Conservation (phyloP, 495 filamentous ascomycete genomes). For the Penicillium paxilli region DNA sequence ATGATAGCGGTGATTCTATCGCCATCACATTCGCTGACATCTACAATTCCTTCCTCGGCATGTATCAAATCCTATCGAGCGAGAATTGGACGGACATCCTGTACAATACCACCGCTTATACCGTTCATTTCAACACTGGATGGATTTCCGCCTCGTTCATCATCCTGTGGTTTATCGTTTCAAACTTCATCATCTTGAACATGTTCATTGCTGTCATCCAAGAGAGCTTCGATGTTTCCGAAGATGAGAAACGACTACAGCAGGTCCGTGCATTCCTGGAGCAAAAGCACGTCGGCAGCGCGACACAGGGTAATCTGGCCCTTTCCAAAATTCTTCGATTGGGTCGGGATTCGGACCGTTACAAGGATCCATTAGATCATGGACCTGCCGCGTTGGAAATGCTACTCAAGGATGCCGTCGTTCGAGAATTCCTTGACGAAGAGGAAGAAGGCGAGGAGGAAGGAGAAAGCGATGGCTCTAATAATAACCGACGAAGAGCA, state of each 20-base stretch:
- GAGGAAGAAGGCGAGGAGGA: conserved; percentile 37
- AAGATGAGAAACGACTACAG: conserved; percentile 95
- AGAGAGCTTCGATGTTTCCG: conserved; percentile 99
- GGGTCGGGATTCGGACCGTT: conserved; percentile 60
- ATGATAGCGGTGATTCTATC: conserved; percentile 56
- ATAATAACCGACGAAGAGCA: conserved; percentile 19
- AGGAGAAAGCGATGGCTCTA: conserved; percentile 20
- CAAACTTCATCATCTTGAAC: conserved; percentile 95
- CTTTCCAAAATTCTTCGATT: conserved; percentile 86
- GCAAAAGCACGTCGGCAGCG: conserved; percentile 77
- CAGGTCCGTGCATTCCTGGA: conserved; percentile 94
- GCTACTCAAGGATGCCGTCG: conserved; percentile 92
- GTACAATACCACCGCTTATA: conserved; percentile 75
- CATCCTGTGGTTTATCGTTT: conserved; percentile 91
- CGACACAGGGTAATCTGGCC: conserved; percentile 70
- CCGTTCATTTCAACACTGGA: conserved; percentile 60
- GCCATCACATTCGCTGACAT: conserved; percentile 82
- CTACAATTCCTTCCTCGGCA: conserved; percentile 93
- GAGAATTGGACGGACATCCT: conserved; percentile 93
- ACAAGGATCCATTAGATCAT: conserved; percentile 83
- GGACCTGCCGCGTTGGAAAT: conserved; percentile 87
- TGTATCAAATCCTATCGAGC: conserved; percentile 98
- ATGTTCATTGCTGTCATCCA: conserved; percentile 99
- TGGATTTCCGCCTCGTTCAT: conserved; percentile 96
- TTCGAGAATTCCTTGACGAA: conserved; percentile 92